Conservation (phyloP, 1,139 yeast species). For the Taphrina sp. region DNA sequence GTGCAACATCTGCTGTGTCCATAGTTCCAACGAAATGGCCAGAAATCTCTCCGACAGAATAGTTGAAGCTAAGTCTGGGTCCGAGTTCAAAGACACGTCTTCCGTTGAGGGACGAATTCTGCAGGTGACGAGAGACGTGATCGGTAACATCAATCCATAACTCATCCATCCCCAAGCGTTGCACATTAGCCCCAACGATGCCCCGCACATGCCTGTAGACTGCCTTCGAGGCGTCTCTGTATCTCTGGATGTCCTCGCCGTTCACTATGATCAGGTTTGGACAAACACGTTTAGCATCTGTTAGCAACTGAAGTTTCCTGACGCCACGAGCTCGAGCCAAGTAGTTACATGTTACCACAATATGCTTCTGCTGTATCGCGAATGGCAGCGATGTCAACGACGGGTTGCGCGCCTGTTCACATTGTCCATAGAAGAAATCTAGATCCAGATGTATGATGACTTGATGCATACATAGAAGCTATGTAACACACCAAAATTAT, state of each 20-base stretch:
- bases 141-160: slow-evolving; percentile 43
- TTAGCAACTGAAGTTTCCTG: slow-evolving; percentile 41
- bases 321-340: slow-evolving; percentile 45
- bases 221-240: slow-evolving; percentile 44
- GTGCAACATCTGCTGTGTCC: not conserved
- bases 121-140: not conserved
- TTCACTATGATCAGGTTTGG: slow-evolving; percentile 44
- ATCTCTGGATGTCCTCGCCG: slow-evolving; percentile 45
- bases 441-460: slow-evolving; percentile 30
- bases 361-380: slow-evolving; percentile 45
- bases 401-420: slow-evolving; percentile 43
- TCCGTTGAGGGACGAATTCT: not conserved
- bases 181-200: slow-evolving; percentile 40
- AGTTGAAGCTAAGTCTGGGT: not conserved
- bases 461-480: slow-evolving; percentile 7
- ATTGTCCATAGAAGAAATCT: slow-evolving; percentile 32
- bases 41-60: not conserved
- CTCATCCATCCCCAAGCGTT: slow-evolving; percentile 47
- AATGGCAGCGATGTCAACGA: slow-evolving; percentile 42
- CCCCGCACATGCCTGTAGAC: slow-evolving; percentile 41
- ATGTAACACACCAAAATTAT: too few species aligned
- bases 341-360: slow-evolving; percentile 45
- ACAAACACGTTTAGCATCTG: slow-evolving; percentile 39
- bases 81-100: not conserved
- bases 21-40: slow-evolving; percentile 15